Conservation (phyloP, 1,284 basidiomycete genomes). For the Puccinia polysora region DNA sequence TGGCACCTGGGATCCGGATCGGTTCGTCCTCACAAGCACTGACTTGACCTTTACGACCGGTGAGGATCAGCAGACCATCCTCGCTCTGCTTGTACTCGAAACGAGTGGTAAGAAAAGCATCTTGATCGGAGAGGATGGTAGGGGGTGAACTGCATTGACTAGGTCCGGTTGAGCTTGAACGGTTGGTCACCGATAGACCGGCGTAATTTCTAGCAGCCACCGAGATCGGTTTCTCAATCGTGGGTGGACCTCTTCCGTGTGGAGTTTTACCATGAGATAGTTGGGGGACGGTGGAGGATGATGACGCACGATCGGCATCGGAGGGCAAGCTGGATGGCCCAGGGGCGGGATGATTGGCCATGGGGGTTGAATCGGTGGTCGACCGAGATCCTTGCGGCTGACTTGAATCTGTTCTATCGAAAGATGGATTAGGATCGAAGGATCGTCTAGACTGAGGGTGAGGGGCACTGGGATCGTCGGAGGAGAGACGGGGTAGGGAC, state of each 20-base stretch:
- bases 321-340: background rate
- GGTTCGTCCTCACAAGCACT: conserved; percentile 39
- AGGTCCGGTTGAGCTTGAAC: background rate
- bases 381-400: no score
- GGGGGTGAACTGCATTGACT: conserved; percentile 21
- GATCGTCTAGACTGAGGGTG: no score
- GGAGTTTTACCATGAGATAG: background rate
- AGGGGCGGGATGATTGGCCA: no score
- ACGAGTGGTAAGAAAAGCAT: conserved; percentile 23
- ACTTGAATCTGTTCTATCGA: no score
- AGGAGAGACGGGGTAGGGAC: no score
- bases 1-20: conserved; percentile 16
- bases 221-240: conserved; percentile 11
- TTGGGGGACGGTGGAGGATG: background rate
- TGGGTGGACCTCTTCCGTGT: background rate
- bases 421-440: no score
- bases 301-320: background rate
- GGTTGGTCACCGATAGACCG: background rate
- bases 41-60: conserved; percentile 28
- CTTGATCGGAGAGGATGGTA: background rate
- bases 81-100: conserved; percentile 30
- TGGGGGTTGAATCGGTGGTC: no score
- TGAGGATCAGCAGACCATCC: conserved; percentile 24
- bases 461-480: no score
- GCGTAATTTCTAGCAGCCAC: conserved; percentile 3